Base-by-base conservation (phyloP, 2,329 filamentous ascomycete genomes). In the Verticillium albo-atrum region DNA sequence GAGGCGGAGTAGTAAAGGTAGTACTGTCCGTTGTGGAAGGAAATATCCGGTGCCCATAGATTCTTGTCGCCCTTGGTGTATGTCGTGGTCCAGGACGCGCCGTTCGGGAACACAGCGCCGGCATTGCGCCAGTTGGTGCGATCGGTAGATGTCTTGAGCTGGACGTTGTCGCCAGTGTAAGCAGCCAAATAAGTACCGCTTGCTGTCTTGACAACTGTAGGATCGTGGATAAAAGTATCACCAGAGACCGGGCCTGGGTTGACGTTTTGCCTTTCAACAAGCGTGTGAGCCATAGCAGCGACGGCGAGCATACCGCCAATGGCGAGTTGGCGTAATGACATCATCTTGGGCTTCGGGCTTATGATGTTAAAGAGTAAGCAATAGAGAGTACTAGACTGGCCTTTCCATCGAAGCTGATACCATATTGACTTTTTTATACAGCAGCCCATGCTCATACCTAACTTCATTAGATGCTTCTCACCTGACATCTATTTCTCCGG, bases 21-120 rank as follows among this genome's bases (percentile, higher is more conserved):
- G 65, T 70, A 72, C 59, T 66, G 59, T 0, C 66, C 68, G 55
- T 71, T 68, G 28, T 64, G 69, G 62, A 68, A 72, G 1, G 75
- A 72, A 6, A 84, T 79, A 64, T 87, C 84, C 0, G 85, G 85
- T 0, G 85, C 85, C 82, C 61, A 76, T 34, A 72, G 70, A 47
- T 72, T 72, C 60, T 61, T 64, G 1, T 66, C 68, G 28, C 68
- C 69, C 3, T 61, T 59, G 27, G 70, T 71, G 53, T 72, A 72
- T 17, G 65, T 58, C 0, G 66, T 69, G 0, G 70, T 72, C 70
- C 70, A 72, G 0, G 70, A 62, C 6, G 70, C 70, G 2, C 70
- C 70, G 27, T 63, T 65, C 15, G 70, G 70, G 61, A 72, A 72
- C 9, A 59, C 70, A 17, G 65, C 61, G 1, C 70, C 70, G 50